Percentiles rank a stretch among this genome's conserved stretches.
Conservation (phyloP, 192 early-diverging fungal genomes). For the Linnemannia elongata region DNA sequence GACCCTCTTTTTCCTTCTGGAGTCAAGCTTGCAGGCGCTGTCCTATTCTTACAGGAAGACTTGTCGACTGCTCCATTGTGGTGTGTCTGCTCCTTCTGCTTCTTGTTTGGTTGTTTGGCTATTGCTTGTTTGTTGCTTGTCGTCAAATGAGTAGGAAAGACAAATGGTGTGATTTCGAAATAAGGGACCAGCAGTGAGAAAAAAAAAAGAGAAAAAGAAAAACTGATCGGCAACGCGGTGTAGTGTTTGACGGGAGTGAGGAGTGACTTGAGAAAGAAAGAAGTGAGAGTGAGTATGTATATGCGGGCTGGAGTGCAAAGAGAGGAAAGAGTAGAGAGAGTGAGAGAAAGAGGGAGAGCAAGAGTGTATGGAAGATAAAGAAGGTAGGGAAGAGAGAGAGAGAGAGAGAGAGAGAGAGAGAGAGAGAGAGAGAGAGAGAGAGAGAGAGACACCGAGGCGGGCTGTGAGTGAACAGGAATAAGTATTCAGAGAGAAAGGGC, state of each 20-base stretch:
- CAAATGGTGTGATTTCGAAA: neutral
- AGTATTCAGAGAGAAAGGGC: neutral
- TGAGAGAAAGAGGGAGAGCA: neutral
- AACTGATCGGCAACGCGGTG: neutral
- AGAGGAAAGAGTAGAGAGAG: conserved; percentile 5
- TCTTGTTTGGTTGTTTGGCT: neutral
- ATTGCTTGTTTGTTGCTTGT: neutral
- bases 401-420: conserved; percentile 2
- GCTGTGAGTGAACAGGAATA: neutral
- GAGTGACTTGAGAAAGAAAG: neutral
- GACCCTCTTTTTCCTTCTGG: no score
- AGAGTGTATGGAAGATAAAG: no score
- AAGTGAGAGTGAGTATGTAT: neutral
- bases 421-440: conserved; percentile 4
- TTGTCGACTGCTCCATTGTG: conserved; percentile 28
- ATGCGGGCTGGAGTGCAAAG: neutral
- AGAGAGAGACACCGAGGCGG: neutral
- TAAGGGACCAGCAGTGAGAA: neutral
- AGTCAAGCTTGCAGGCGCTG: no score
- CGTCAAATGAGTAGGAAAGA: neutral
- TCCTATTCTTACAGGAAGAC: conserved; percentile 22
- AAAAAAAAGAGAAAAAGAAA: neutral
- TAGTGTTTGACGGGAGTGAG: neutral
- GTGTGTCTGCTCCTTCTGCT: neutral
- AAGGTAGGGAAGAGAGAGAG: no score